Percentiles rank a stretch among this genome's conserved stretches.
Evolutionary conservation across 208 protist genomes (phyloP).

Genomic region (Herpetomonas samuelpessoai): DNA sequence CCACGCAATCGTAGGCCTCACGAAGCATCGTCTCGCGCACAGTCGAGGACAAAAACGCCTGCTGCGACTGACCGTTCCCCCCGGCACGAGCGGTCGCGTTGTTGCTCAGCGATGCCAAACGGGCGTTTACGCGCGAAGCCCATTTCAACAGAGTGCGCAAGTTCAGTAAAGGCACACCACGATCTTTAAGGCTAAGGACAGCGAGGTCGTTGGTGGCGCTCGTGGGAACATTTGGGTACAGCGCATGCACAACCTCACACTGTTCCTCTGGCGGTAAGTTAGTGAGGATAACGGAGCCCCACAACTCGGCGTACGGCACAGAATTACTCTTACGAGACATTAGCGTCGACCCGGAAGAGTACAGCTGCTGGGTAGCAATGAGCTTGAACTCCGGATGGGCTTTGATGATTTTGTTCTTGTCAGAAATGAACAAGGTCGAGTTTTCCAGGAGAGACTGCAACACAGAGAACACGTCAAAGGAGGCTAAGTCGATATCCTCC

Average conservation of each 20-base stretch:
- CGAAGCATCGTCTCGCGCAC: slow-evolving; percentile 87
- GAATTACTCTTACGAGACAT: slow-evolving; percentile 57
- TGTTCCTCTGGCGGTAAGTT: slow-evolving; percentile 59
- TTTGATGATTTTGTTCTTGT: slow-evolving; percentile 91
- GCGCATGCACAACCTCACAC: slow-evolving; percentile 46
- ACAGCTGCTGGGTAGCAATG: slow-evolving; percentile 86
- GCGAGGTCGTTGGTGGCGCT: slow-evolving; percentile 43
- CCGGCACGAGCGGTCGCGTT: slow-evolving; percentile 19
- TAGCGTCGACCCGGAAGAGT: slow-evolving; percentile 40
- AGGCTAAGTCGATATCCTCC: slow-evolving; percentile 99
- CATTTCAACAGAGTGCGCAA: slow-evolving; percentile 94
- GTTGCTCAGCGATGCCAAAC: slow-evolving; percentile 21
- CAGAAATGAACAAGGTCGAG: slow-evolving; percentile 94
- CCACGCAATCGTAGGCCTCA: slow-evolving; percentile 94
- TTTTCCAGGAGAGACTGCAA: slow-evolving; percentile 97
- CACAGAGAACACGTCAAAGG: slow-evolving; percentile 97
- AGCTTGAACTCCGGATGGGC: slow-evolving; percentile 87
- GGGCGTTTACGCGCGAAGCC: slow-evolving; percentile 77
- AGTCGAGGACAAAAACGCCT: slow-evolving; percentile 71
- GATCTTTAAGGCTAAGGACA: slow-evolving; percentile 18
- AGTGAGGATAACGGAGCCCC: slow-evolving; percentile 74
- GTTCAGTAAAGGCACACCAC: slow-evolving; percentile 34
- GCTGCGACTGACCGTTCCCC: slow-evolving; percentile 3
- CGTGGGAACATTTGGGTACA: slow-evolving; percentile 48
- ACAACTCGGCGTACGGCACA: slow-evolving; percentile 78